Percentiles rank a stretch among this genome's conserved stretches.
phyloP scores from a whole-genome alignment of 768 basidiomycete species.

The Lactarius indigo region DNA sequence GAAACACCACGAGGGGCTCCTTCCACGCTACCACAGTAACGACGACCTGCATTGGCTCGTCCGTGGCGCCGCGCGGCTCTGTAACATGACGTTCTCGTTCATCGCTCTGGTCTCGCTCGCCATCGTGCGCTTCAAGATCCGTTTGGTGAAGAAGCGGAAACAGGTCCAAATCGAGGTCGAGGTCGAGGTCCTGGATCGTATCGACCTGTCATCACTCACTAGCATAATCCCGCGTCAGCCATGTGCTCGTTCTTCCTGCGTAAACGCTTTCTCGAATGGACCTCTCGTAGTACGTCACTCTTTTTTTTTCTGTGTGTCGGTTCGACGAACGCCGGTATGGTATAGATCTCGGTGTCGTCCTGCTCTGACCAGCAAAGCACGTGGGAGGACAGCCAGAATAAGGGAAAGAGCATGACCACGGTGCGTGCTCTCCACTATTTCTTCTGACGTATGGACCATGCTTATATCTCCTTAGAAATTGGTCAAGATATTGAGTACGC shows the following conservation, averaged over 20 bases:
- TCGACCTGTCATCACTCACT: not conserved
- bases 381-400: slow-evolving; percentile 14
- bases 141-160: not conserved
- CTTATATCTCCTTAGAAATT: slow-evolving; percentile 2
- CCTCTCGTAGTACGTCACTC: slow-evolving; percentile 12
- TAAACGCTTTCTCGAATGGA: not conserved
- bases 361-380: slow-evolving; percentile 8
- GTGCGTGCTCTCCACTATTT: slow-evolving; percentile 6
- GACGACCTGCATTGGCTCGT: not conserved
- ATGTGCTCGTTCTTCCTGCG: not conserved
- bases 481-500: slow-evolving; percentile 9
- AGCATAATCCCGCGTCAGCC: not conserved
- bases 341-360: slow-evolving; percentile 17
- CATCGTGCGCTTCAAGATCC: slow-evolving; percentile 2
- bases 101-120: not conserved
- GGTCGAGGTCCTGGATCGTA: not conserved
- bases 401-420: slow-evolving; percentile 17
- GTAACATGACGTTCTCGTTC: not conserved
- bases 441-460: not conserved
- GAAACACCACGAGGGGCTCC: not conserved
- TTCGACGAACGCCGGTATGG: not conserved
- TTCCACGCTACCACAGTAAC: slow-evolving; percentile 3
- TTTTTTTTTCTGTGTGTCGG: not conserved
- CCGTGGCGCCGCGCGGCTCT: not conserved
- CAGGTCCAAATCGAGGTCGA: not conserved